Evolutionary conservation across 768 basidiomycete species (phyloP), one percentile per base, ranked within the genome.

Genomic region (Lentinula guzmanii): DNA sequence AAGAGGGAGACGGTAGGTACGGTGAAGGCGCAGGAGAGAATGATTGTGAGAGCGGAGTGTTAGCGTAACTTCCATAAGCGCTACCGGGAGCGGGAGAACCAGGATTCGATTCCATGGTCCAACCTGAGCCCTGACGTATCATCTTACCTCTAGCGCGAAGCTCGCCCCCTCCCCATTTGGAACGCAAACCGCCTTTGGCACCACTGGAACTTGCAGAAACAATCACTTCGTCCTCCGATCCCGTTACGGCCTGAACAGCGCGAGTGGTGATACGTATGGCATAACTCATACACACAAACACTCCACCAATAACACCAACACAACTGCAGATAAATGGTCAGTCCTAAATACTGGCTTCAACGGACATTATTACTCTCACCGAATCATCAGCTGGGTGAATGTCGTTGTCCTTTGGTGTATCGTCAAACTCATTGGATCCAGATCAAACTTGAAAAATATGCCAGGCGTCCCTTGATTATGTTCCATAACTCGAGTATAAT

Each of bases 391-490:
- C 65, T 95, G 90, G 3, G 88, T 68, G 55, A 99, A 75, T 1
- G 84, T 79, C 0, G 90, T 93, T 18, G 96, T 98, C 16, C 94
- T 85, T 74, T 98, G 95, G 67, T 90, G 84, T 58, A 98, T 86
- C 0, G 86, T 89, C 62, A 98, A 80, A 24, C 83, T 79, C 74
- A 98, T 82, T 0, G 95, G 94, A 70, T 99, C 96, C 41, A 98
- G 75, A 62, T 99, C 95, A 71, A 93, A 98, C 74, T 98, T 97
- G 88, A 98, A 97, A 80, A 96, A 98, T 70, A 98, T 96, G 15
- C 92, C 95, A 0, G 96, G 96, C 0, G 93, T 88, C 6, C 91
- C 92, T 15, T 78, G 75, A 64, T 91, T 85, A 69, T 92, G 90
- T 18, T 84, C 76, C 2, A 97, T 76, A 16, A 83, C 79, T 34